Percentiles rank a stretch among this genome's conserved stretches.
Conservation (phyloP, 257 asterid species). For the Fraxinus cuspidata region DNA sequence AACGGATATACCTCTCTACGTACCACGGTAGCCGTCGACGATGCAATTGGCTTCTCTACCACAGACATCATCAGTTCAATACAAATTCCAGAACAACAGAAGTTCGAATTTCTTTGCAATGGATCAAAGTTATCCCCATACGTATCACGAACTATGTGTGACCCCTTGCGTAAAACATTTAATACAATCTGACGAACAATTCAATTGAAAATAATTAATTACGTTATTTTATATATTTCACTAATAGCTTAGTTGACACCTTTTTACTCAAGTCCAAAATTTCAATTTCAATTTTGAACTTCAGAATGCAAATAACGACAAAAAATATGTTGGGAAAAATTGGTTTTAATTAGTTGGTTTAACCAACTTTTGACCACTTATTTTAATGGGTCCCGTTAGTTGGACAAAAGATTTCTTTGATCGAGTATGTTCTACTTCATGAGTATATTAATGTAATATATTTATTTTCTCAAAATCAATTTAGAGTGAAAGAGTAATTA, state of each 20-base stretch:
- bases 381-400: too few species aligned
- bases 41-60: constrained; percentile 33
- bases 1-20: constrained; percentile 63
- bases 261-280: not conserved
- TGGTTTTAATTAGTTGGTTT: too few species aligned
- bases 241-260: not conserved
- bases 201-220: not conserved
- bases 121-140: constrained; percentile 36
- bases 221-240: not conserved
- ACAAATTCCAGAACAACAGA: not conserved
- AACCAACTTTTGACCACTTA: too few species aligned
- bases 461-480: too few species aligned
- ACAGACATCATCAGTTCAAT: constrained; percentile 32
- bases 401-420: too few species aligned
- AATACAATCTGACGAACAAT: constrained; percentile 18
- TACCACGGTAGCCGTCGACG: constrained; percentile 15
- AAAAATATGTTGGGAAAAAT: not conserved
- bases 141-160: constrained; percentile 48
- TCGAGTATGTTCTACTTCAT: too few species aligned
- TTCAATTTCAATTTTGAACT: not conserved
- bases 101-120: constrained; percentile 21
- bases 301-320: not conserved
- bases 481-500: too few species aligned
- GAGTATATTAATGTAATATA: too few species aligned
- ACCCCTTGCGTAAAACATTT: constrained; percentile 46